Base-by-base conservation (phyloP, 2,329 filamentous ascomycete species). In the Coniochaeta sp. region DNA sequence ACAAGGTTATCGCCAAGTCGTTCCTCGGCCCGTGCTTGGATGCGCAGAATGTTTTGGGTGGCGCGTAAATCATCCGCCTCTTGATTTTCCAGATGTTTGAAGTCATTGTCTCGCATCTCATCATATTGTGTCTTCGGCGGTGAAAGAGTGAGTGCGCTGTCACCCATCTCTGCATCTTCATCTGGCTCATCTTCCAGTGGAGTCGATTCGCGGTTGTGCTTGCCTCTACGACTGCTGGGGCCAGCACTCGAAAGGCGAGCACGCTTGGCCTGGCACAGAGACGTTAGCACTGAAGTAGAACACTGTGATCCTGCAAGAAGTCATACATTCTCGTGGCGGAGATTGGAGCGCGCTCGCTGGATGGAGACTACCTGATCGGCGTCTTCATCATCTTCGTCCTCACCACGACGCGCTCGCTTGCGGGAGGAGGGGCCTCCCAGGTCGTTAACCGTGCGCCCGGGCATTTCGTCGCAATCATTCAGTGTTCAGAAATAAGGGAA, bases 1-100 rank as follows among this genome's bases (percentile, higher is more conserved):
- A 89, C 84, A 43, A 85, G 80, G 67, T 96, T 97, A 24, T 89
- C 81, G 14, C 84, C 83, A 1, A 59, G 83, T 74, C 43, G 73
- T 75, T 89, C 81, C 12, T 84, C 83, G 2, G 58, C 83, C 74
- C 40, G 73, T 75, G 34, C 73, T 68, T 52, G 77, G 73, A 59
- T 71, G 69, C 59, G 71, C 58, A 75, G 78, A 26, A 90, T 77
- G 31, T 82, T 81, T 69, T 90, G 86, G 11, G 86, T 89, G 31
- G 87, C 87, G 57, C 80, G 79, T 58, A 83, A 73, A 67, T 90
- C 87, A 65, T 88, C 86, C 64, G 77, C 72, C 14, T 84, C 82
- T 38, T 79, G 75, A 60, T 87, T 72, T 31, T 79, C 72, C 6
- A 88, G 72, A 67, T 88, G 84, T 57, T 74, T 76, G 63, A 85